Base-by-base conservation (phyloP, 257 asterid species). In the Nicotiana sylvestris region DNA sequence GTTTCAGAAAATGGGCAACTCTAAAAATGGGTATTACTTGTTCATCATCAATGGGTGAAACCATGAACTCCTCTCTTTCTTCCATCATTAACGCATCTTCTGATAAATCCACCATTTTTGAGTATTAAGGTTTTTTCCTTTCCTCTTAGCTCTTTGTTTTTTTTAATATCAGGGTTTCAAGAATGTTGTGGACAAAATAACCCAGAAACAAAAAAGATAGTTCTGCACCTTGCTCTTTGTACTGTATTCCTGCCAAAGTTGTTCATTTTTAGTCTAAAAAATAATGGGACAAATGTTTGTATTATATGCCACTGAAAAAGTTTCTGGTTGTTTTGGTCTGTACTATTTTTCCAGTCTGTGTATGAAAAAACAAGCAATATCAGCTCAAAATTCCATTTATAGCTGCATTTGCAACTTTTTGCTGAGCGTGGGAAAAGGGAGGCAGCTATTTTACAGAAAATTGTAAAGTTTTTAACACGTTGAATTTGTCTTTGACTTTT, bases 1-100 rank as follows among this genome's bases (percentile, higher is more conserved):
- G 91, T 66, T 30, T 68, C 0, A 86, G 83, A 35, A 88, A 86
- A 88, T 86, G 85, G 56, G 86, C 81, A 29, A 13, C 78, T 82
- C 78, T 56, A 1, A 55, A 37, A 49, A 68, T 74, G 7, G 86
- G 79, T 25, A 1, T 57, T 57, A 57, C 62, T 46, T 37, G 46
- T 37, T 30, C 30, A 1, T 80, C 56, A 49, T 78, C 82, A 8
- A 66, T 8, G 10, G 39, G 68, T 66, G 82, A 55, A 56, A 66
- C 79, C 82, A 83, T 77, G 0, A 64, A 33, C 82, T 77, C 85
- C 5, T 66, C 72, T 66, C 79, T 77, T 51, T 83, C 82, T 58
- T 83, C 82, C 82, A 83, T n/a, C 6, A 66, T 77, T 43, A 37
- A 11, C 2, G 25, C 13, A 49, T 81, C 49, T 77, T 39, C 21